phyloP scores from a whole-genome alignment of 371 early-diverging fungal species.

The Lichtheimia corymbifera region DNA sequence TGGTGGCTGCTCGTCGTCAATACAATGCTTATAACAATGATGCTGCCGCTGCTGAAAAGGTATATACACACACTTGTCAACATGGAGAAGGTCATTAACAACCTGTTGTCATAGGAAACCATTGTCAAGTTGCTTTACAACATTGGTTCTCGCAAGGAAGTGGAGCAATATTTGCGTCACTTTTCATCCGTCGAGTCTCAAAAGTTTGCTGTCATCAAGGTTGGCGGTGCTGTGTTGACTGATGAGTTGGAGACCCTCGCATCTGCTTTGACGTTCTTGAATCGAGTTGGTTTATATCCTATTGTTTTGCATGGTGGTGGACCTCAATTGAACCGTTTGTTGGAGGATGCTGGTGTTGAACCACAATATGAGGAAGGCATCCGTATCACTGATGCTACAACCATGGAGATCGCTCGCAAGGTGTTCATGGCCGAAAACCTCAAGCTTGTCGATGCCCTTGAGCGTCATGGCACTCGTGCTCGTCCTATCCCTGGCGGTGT shows the following conservation, averaged over 20 bases:
- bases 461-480: constrained; percentile 91
- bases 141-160: constrained; percentile 97
- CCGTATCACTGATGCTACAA: constrained; percentile 91
- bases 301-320: constrained; percentile 98
- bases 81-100: background rate
- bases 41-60: constrained; percentile 44
- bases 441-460: constrained; percentile 94
- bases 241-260: constrained; percentile 95
- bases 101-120: constrained; percentile 82
- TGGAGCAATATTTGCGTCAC: constrained; percentile 95
- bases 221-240: constrained; percentile 95
- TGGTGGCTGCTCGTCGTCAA: constrained; percentile 9
- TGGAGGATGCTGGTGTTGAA: constrained; percentile 86
- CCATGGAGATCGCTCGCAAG: constrained; percentile 88
- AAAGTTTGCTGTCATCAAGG: constrained; percentile 98
- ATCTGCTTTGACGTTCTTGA: constrained; percentile 91
- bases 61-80: constrained; percentile 7
- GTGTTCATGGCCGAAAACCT: constrained; percentile 92
- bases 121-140: constrained; percentile 96
- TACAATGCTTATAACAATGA: constrained; percentile 25
- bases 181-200: constrained; percentile 96
- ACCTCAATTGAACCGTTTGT: constrained; percentile 89
- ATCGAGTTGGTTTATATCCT: constrained; percentile 95
- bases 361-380: constrained; percentile 96
- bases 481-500: constrained; percentile 94